Evolutionary conservation across 2,329 filamentous ascomycete genomes (phyloP).

Genomic region (Catunica adiposa): DNA sequence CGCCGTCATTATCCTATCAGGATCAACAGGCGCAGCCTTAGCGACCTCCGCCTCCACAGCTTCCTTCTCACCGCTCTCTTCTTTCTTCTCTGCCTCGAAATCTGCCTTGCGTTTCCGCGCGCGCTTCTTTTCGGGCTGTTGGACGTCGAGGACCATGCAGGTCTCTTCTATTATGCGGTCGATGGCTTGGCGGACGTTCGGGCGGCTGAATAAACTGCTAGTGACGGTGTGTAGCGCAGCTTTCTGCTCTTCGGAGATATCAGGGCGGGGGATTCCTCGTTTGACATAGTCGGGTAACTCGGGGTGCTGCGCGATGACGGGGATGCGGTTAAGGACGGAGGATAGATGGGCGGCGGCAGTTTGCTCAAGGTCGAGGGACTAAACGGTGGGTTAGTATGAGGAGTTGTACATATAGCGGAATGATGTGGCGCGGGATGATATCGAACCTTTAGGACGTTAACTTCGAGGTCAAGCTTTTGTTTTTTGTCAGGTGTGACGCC

Average conservation of each 20-base stretch:
- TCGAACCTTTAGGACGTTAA: constrained; percentile 37
- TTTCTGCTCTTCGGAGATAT: constrained; percentile 35
- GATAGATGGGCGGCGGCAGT: constrained; percentile 40
- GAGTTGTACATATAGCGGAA: neutral
- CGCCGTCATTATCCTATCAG: constrained; percentile 18
- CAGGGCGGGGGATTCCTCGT: constrained; percentile 31
- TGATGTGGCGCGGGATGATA: neutral
- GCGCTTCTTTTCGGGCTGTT: constrained; percentile 29
- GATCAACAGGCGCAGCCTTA: constrained; percentile 16
- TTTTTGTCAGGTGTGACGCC: constrained; percentile 32
- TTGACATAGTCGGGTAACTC: constrained; percentile 33
- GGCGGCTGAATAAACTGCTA: constrained; percentile 37
- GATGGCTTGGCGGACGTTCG: constrained; percentile 32
- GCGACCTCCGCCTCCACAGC: constrained; percentile 15
- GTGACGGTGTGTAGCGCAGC: constrained; percentile 41
- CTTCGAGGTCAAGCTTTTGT: constrained; percentile 44
- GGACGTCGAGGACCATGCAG: constrained; percentile 32
- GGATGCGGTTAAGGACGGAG: constrained; percentile 37
- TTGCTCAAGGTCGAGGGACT: constrained; percentile 42
- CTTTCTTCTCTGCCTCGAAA: constrained; percentile 18
- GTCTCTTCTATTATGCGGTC: constrained; percentile 33
- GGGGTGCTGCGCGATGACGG: constrained; percentile 33
- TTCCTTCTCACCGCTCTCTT: constrained; percentile 17
- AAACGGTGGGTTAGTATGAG: constrained; percentile 6
- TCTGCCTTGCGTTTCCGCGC: constrained; percentile 19